Base-by-base conservation (phyloP, 768 basidiomycete species). In the Russula lepida region DNA sequence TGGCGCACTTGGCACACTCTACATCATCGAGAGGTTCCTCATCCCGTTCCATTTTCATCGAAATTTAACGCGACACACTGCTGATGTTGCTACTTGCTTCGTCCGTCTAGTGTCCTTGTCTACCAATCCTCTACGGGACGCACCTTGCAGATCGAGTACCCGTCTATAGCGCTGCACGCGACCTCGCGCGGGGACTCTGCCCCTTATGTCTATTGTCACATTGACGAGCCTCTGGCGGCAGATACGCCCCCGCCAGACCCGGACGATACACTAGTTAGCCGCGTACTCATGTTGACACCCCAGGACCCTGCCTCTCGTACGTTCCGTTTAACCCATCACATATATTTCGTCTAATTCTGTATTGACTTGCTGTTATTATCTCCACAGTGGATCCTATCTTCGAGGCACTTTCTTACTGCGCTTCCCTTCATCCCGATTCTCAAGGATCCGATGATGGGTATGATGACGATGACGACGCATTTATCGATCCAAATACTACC, bases 81-180 rank as follows among this genome's bases (percentile, higher is more conserved):
- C 21, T 23, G 50, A 33, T 33, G 32, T 1, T 21, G 9, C 15
- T 9, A 9, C 8, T 7, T 25, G 3, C 4, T 23, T 19, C 8
- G 12, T n/a, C 19, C 12, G 9, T 39, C 25, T 53, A 92, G 93
- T 64, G 84, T 81, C 17, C 80, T 97, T 41, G 82, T 83, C 3
- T 95, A 90, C 79, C 81, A 89, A 73, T 84, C 88, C 3, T 68
- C 81, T 12, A 77, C 83, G 1, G 84, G 84, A 17, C 76, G 77
- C 47, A 93, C 92, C 17, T 87, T 98, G 73, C 84, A 89, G 65
- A 82, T 98, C 69, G 78, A 85, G 59, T 98, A 95, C 71, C 92
- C 91, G 11, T 78, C 86, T 6, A 89, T 99, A 69, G 95, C 92
- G 1, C 81, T 99, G 2, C 97, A 99, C 68, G 97, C 97, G 27